Conservation (phyloP, 2,329 filamentous ascomycete species). For the Pseudogymnoascus sp. region DNA sequence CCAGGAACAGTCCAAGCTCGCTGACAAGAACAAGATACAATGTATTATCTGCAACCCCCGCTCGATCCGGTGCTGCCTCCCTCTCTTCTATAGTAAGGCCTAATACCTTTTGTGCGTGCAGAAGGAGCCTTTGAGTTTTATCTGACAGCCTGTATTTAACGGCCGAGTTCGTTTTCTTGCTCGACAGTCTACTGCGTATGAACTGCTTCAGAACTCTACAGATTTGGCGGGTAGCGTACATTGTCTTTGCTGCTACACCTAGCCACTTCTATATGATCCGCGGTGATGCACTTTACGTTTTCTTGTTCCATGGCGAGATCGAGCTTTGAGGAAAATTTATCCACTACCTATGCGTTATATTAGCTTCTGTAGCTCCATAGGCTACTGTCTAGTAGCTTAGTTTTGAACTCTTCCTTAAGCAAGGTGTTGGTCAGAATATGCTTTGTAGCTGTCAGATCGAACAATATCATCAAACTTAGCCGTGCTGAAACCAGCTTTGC, state of each 20-base stretch:
- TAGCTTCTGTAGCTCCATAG: background rate
- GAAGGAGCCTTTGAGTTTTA: too few species aligned
- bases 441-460: background rate
- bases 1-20: too few species aligned
- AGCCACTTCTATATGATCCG: slow-evolving; percentile 33
- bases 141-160: background rate
- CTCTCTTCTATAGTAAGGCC: too few species aligned
- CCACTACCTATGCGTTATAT: background rate
- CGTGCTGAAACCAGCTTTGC: background rate
- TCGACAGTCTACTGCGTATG: too few species aligned
- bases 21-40: too few species aligned
- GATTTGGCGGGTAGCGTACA: slow-evolving; percentile 20
- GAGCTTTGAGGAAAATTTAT: background rate
- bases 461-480: background rate
- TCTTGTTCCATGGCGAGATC: background rate
- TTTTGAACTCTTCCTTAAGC: too few species aligned
- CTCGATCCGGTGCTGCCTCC: too few species aligned
- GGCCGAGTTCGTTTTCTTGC: too few species aligned
- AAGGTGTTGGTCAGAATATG: too few species aligned
- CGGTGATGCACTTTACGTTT: background rate
- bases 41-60: too few species aligned
- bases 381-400: background rate
- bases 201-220: slow-evolving; percentile 9
- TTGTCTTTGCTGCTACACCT: slow-evolving; percentile 30
- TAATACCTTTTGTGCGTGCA: too few species aligned